These are phyloP conservation scores for Strigomonas culicis DNA, from an alignment of 208 protist genomes.

Conservation along the genomic window DNA sequence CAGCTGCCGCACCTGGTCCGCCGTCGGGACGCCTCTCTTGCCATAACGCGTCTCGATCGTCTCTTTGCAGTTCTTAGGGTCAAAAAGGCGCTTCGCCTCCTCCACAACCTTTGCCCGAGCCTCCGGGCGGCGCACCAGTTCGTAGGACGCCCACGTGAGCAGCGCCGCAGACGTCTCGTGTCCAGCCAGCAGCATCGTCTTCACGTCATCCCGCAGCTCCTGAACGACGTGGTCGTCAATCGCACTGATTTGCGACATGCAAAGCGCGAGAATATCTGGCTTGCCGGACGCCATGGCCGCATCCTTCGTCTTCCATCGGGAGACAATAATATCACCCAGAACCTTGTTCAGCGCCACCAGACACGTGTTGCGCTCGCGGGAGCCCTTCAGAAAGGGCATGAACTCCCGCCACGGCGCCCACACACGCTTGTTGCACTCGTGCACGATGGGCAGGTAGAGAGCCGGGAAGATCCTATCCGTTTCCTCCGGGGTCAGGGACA, in stretches of 20 bases:
- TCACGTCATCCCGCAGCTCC: slow-evolving; percentile 84
- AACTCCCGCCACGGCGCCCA: slow-evolving; percentile 88
- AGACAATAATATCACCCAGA: slow-evolving; percentile 67
- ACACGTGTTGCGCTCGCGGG: slow-evolving; percentile 56
- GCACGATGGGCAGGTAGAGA: slow-evolving; percentile 88
- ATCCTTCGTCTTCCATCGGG: slow-evolving; percentile 56
- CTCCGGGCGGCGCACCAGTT: slow-evolving; percentile 65
- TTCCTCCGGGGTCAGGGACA: slow-evolving; percentile 80
- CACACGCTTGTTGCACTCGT: slow-evolving; percentile 86
- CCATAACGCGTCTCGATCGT: slow-evolving; percentile 63
- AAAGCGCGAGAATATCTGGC: slow-evolving; percentile 74
- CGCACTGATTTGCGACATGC: slow-evolving; percentile 77
- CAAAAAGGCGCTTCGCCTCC: slow-evolving; percentile 71
- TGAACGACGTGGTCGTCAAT: slow-evolving; percentile 45
- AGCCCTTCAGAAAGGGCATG: slow-evolving; percentile 76
- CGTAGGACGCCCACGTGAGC: slow-evolving; percentile 90
- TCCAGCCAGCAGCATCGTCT: slow-evolving; percentile 88
- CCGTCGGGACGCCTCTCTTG: slow-evolving; percentile 49
- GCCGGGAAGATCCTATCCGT: slow-evolving; percentile 85
- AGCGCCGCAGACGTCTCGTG: slow-evolving; percentile 89
- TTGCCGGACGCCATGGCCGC: slow-evolving; percentile 26
- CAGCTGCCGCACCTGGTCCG: slow-evolving; percentile 57
- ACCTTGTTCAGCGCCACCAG: slow-evolving; percentile 70
- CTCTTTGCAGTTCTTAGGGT: slow-evolving; percentile 49
- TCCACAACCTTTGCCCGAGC: slow-evolving; percentile 44